Conservation (phyloP, 768 basidiomycete species). For the Crucibulum laeve region DNA sequence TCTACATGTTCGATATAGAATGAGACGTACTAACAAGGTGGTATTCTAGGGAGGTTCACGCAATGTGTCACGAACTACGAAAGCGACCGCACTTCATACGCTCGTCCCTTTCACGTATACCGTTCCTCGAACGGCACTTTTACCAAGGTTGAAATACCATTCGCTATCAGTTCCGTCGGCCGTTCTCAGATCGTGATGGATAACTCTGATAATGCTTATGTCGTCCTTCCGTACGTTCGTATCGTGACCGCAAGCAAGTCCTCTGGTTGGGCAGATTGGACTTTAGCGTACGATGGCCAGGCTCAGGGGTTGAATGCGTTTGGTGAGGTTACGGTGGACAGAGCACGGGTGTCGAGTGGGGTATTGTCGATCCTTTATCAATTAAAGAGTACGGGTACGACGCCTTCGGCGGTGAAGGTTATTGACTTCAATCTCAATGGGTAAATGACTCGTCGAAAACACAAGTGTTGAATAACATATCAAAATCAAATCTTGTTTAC, state of each 20-base stretch:
- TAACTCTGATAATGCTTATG: conserved; percentile 35
- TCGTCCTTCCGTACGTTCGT: conserved; percentile 37
- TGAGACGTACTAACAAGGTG: no score
- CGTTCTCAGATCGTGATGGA: conserved; percentile 44
- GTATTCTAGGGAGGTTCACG: conserved; percentile 40
- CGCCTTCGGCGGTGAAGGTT: conserved; percentile 35
- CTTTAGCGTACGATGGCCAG: conserved; percentile 36
- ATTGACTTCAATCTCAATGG: conserved; percentile 37
- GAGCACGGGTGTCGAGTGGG: conserved; percentile 30
- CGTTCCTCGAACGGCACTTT: conserved; percentile 33
- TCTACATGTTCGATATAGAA: neutral
- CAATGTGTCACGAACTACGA: conserved; percentile 42
- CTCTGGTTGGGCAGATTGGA: conserved; percentile 43
- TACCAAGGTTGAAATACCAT: conserved; percentile 43
- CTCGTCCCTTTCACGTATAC: conserved; percentile 39
- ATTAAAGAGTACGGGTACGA: conserved; percentile 33
- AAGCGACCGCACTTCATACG: conserved; percentile 29
- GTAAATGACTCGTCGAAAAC: conserved; percentile 10
- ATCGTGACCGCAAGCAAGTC: conserved; percentile 41
- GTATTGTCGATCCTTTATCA: conserved; percentile 40
- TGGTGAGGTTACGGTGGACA: conserved; percentile 42
- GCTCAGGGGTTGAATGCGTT: conserved; percentile 35
- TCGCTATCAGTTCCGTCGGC: conserved; percentile 35
- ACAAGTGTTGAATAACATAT: no score
- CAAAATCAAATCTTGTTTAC: no score